These are phyloP conservation scores for Rutstroemia sydowiana DNA, from an alignment of 2,329 filamentous ascomycete genomes.

Conservation along the genomic window DNA sequence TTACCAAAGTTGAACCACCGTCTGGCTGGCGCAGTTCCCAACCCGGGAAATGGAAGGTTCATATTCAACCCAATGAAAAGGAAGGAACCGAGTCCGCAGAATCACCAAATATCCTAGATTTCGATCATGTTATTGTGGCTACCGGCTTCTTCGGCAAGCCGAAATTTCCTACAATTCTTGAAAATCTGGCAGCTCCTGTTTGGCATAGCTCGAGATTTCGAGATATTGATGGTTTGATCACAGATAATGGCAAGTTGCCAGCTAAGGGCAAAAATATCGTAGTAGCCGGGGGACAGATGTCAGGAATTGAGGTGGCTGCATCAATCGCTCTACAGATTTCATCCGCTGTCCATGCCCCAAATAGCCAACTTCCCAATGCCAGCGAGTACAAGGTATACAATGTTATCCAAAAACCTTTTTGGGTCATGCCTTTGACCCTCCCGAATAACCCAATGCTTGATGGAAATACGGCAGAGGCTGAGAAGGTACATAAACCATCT, in stretches of 20 bases:
- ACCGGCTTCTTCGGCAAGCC: constrained; percentile 70
- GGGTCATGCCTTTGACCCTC: constrained; percentile 56
- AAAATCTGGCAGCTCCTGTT: constrained; percentile 36
- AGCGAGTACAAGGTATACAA: constrained; percentile 58
- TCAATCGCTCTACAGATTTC: constrained; percentile 67
- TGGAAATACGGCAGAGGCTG: constrained; percentile 17
- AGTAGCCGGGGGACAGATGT: constrained; percentile 76
- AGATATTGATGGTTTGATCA: constrained; percentile 43
- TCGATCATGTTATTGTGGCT: constrained; percentile 65
- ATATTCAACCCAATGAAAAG: constrained; percentile 3
- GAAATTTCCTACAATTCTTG: constrained; percentile 40
- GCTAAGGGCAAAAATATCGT: constrained; percentile 52
- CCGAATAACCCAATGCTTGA: constrained; percentile 23
- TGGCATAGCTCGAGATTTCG: constrained; percentile 65
- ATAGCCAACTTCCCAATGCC: constrained; percentile 35
- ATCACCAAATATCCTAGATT: constrained; percentile 31
- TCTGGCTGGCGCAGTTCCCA: background rate
- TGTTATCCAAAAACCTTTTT: constrained; percentile 61
- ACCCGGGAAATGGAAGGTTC: constrained; percentile 18
- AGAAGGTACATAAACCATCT: constrained; percentile 11
- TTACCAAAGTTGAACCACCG: constrained; percentile 15
- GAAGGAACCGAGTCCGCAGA: background rate
- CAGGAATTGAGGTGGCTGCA: constrained; percentile 69
- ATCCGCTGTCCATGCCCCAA: constrained; percentile 48
- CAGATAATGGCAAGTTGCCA: constrained; percentile 26